These are phyloP conservation scores for Penicillium nucicola DNA, from an alignment of 495 filamentous ascomycete species.

Conservation along the genomic window DNA sequence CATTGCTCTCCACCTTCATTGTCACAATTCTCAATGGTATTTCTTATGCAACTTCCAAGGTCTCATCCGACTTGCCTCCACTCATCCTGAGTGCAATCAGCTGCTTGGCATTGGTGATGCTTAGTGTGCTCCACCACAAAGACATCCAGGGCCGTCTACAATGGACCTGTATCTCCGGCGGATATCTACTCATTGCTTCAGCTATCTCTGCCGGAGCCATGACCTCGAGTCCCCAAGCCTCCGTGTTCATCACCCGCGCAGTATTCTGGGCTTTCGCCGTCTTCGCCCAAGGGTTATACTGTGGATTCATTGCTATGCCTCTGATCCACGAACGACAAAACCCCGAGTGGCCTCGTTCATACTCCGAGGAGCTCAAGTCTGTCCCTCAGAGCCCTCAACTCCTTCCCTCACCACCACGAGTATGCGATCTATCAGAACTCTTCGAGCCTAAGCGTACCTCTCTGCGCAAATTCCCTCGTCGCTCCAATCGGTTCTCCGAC, in stretches of 20 bases:
- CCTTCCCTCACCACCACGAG: conserved; percentile 6
- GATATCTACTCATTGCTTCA: conserved; percentile 31
- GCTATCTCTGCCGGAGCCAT: conserved; percentile 29
- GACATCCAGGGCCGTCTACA: conserved; percentile 16
- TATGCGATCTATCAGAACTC: conserved; percentile 9
- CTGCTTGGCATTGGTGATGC: conserved; percentile 24
- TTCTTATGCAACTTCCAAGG: conserved; percentile 25
- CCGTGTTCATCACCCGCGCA: conserved; percentile 27
- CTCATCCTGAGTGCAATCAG: conserved; percentile 26
- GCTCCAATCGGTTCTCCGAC: conserved; percentile 36
- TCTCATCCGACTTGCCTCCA: conserved; percentile 18
- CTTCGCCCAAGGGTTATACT: conserved; percentile 32
- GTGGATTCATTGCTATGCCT: conserved; percentile 27
- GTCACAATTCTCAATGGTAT: conserved; percentile 34
- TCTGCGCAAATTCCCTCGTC: conserved; percentile 27
- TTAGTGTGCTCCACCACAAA: conserved; percentile 24
- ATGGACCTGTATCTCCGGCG: conserved; percentile 16
- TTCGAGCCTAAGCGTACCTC: conserved; percentile 22
- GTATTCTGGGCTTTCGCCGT: conserved; percentile 35
- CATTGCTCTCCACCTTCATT: conserved; percentile 24
- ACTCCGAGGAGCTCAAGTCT: conserved; percentile 28
- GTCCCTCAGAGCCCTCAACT: conserved; percentile 14
- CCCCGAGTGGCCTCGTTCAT: conserved; percentile 24
- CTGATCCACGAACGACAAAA: conserved; percentile 9
- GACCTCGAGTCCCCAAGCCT: conserved; percentile 17